Conservation (phyloP, 495 filamentous ascomycete genomes). For the Pyrenopolyporus hunteri region DNA sequence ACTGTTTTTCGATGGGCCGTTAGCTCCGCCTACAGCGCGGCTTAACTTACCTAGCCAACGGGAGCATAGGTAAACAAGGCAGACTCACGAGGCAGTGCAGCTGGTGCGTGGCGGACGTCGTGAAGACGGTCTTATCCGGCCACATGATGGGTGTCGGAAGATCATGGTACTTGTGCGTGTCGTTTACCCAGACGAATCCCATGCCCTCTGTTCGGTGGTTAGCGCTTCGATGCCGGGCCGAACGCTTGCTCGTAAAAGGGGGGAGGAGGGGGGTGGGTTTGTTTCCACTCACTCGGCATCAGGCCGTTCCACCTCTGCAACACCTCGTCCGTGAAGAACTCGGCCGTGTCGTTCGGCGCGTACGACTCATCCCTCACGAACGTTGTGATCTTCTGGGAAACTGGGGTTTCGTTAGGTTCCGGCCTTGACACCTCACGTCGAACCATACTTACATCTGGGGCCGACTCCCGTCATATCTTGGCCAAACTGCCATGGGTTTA, state of each 20-base stretch:
- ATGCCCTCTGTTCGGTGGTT: conserved; percentile 45
- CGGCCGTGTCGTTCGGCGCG: conserved; percentile 53
- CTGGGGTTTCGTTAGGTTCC: conserved; percentile 34
- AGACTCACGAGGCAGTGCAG: conserved; percentile 50
- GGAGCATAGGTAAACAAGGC: too few relatives aligned
- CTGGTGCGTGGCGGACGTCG: conserved; percentile 54
- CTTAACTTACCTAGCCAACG: not conserved
- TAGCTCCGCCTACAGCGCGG: not conserved
- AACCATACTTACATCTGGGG: conserved; percentile 34
- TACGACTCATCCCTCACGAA: conserved; percentile 52
- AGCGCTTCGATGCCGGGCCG: not conserved
- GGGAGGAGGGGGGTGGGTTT: too few relatives aligned
- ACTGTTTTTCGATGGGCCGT: conserved; percentile 30
- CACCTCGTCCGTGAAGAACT: conserved; percentile 52
- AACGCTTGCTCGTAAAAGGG: too few relatives aligned
- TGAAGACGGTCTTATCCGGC: conserved; percentile 57
- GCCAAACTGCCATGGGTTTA: conserved; percentile 47
- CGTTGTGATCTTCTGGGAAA: conserved; percentile 50
- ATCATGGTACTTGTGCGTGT: conserved; percentile 53
- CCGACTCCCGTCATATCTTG: conserved; percentile 52
- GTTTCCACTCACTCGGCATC: conserved; percentile 50
- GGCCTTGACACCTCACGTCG: too few relatives aligned
- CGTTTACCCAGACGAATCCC: conserved; percentile 56
- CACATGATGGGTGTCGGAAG: conserved; percentile 53
- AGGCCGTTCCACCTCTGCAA: conserved; percentile 52